Conservation (phyloP, 2,329 filamentous ascomycete genomes). For the Cryphonectria parasitica region DNA sequence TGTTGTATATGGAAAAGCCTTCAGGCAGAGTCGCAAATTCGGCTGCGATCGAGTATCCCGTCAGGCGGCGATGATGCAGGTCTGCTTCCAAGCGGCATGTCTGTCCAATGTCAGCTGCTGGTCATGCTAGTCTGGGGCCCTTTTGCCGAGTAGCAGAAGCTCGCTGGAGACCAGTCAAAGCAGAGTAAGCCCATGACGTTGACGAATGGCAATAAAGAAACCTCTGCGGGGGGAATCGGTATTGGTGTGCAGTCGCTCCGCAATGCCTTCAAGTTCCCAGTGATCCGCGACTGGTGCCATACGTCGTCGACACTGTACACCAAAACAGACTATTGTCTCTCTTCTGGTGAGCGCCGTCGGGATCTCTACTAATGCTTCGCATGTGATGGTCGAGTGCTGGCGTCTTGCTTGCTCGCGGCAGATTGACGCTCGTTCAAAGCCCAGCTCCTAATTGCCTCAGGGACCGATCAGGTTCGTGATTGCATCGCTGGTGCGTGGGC, state of each 20-base stretch:
- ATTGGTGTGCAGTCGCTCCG: not conserved
- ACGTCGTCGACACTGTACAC: not conserved
- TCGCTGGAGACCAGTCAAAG: not conserved
- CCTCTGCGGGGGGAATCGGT: not conserved
- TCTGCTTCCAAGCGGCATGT: constrained; percentile 33
- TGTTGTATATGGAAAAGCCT: not conserved
- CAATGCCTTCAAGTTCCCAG: not conserved
- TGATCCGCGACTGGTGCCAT: not conserved
- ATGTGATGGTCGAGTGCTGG: not conserved
- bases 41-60: not conserved
- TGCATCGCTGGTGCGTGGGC: constrained; percentile 20
- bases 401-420: not conserved
- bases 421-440: not conserved
- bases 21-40: not conserved
- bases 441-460: not conserved
- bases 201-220: not conserved
- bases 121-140: not conserved
- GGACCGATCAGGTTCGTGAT: constrained; percentile 23
- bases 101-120: constrained; percentile 33
- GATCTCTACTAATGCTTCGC: not conserved
- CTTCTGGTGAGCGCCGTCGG: not conserved
- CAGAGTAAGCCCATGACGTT: not conserved
- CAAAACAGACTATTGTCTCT: not conserved
- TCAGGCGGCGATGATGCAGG: not conserved
- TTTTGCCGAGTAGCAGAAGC: not conserved